Conservation (phyloP, 176 grass and related monocot species). For the Cenchrus fungigraminus region DNA sequence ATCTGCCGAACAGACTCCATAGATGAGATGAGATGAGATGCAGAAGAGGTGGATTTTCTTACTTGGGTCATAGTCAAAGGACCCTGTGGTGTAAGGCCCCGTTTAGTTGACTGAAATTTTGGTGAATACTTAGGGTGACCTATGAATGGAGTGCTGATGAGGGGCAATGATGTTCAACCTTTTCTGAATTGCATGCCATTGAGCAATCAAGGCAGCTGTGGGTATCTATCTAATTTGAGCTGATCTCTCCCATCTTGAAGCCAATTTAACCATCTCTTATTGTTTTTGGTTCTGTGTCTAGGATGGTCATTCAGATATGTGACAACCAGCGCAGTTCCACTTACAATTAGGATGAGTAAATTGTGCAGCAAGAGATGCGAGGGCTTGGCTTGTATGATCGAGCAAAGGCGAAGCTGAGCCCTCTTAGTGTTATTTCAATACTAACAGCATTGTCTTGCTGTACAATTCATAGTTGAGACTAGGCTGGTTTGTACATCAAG, state of each 20-base stretch:
- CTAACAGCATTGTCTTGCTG: no score
- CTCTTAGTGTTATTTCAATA: background rate
- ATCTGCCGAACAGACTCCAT: background rate
- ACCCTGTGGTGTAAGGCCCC: no score
- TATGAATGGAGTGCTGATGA: background rate
- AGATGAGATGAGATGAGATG: background rate
- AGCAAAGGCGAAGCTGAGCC: slow-evolving; percentile 35
- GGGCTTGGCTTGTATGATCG: slow-evolving; percentile 25
- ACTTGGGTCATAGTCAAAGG: no score
- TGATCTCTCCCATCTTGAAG: background rate
- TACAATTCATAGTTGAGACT: background rate
- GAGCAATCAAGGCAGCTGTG: background rate
- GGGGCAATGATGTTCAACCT: background rate
- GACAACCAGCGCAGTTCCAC: slow-evolving; percentile 28
- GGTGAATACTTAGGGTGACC: background rate
- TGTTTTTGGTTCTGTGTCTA: slow-evolving; percentile 10
- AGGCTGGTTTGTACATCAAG: slow-evolving; percentile 14
- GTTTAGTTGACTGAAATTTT: background rate
- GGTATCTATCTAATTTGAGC: slow-evolving; percentile 9
- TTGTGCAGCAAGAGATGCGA: background rate
- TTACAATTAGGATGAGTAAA: background rate
- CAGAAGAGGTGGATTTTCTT: background rate
- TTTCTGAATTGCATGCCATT: slow-evolving; percentile 29
- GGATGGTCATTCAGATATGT: slow-evolving; percentile 18
- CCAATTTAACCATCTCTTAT: background rate